Percentiles rank a stretch among this genome's conserved stretches.
These are phyloP conservation scores for Panicum virgatum DNA, from an alignment of 202 grass and related monocot genomes.

Conservation along the genomic window DNA sequence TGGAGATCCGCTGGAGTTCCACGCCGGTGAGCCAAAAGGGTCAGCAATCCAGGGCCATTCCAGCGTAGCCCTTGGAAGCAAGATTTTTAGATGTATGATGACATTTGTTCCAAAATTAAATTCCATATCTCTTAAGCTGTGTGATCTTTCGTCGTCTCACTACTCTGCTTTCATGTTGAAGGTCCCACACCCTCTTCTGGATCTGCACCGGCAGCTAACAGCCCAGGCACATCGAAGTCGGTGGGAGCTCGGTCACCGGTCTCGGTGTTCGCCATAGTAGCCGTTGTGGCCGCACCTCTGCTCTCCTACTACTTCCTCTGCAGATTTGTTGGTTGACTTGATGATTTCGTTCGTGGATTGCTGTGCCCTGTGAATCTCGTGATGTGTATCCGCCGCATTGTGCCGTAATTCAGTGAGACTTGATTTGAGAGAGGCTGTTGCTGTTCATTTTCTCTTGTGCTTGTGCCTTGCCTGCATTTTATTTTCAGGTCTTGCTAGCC, in stretches of 20 bases:
- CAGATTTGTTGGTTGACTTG: background rate
- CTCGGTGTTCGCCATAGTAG: background rate
- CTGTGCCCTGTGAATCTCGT: background rate
- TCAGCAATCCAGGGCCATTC: too few species aligned
- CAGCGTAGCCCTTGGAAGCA: too few species aligned
- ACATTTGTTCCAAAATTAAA: too few species aligned
- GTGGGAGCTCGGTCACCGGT: conserved; percentile 4
- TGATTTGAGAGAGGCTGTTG: background rate
- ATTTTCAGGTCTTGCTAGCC: background rate
- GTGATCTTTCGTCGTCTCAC: background rate
- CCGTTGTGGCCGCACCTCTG: background rate
- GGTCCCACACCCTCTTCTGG: conserved; percentile 35
- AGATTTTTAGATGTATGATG: too few species aligned
- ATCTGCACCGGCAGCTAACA: conserved; percentile 20
- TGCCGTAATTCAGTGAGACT: conserved; percentile 24
- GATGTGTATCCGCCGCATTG: conserved; percentile 22
- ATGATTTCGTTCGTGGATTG: background rate
- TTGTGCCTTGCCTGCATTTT: background rate
- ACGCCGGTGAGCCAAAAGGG: too few species aligned
- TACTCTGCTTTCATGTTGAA: conserved; percentile 26
- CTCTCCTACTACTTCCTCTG: conserved; percentile 40
- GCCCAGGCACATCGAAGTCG: conserved; percentile 16
- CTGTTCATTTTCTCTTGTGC: background rate
- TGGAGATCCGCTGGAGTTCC: conserved; percentile 84
- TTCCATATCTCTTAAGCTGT: too few species aligned